phyloP scores from a whole-genome alignment of 2,329 filamentous ascomycete species.

The Emergomyces orientalis region DNA sequence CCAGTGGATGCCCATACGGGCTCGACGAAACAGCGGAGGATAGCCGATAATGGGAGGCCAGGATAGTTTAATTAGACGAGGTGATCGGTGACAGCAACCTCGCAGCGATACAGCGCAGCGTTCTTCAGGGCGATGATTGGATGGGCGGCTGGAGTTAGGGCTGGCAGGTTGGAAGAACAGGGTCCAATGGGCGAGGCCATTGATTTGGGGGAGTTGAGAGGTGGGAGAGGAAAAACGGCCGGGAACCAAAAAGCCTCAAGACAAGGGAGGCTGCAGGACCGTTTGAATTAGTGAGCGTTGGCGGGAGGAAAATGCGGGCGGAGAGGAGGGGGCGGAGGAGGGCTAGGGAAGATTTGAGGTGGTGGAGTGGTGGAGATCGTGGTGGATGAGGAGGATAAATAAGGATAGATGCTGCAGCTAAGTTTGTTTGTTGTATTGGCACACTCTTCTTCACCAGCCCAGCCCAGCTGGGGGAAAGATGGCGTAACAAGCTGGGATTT shows the following conservation, averaged over 20 bases:
- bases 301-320: neutral
- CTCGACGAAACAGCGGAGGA: neutral
- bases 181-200: constrained; percentile 1
- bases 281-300: neutral
- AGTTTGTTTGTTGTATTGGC: too few species aligned
- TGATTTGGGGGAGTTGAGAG: neutral
- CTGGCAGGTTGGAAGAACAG: neutral
- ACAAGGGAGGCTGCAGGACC: neutral
- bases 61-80: neutral
- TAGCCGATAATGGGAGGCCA: neutral
- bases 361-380: neutral
- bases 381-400: neutral
- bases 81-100: neutral
- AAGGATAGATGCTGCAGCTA: too few species aligned
- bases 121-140: neutral
- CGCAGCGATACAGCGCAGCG: neutral
- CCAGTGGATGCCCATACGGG: neutral
- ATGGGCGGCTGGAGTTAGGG: neutral
- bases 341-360: neutral
- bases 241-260: neutral
- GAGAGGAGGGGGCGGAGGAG: neutral
- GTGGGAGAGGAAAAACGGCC: neutral
- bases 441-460: too few species aligned
- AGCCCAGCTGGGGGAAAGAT: neutral
- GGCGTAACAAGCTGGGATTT: neutral